Base-by-base conservation (phyloP, 148 eudicot genomes). In the Arctostaphylos glauca region DNA sequence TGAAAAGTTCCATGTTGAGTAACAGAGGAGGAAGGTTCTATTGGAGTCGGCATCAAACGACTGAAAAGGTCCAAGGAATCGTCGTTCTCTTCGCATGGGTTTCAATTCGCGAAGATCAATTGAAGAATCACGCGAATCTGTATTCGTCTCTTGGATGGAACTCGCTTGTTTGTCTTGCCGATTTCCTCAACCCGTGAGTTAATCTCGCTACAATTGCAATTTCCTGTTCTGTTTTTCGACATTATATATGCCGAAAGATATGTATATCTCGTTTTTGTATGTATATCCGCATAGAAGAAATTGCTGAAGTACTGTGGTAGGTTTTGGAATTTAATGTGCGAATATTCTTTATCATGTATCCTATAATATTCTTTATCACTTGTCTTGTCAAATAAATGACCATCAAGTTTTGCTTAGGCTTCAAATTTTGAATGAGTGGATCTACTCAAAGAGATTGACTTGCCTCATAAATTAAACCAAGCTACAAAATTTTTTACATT, bases 71-170 rank as follows among this genome's bases (percentile, higher is more conserved):
- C 58, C 72, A 86, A 77, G 92, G 93, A 38, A 87, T 89, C 18
- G 88, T 90, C 15, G 88, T 86, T 2, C 46, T 90, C 47, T 91
- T 91, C 50, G 87, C 90, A 25, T 92, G 93, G 93, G 85, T 80
- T 75, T 91, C 95, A 9, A 25, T 89, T 62, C 55, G 48, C 2
- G 87, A 89, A 10, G 59, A 21, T 4, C 83, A 92, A 31, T 84
- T 91, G 84, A 75, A 87, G 83, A 84, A 87, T 66, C 85, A 83
- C 52, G 80, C 81, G 1, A 44, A 76, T 54, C 83, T 91, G 10
- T 92, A 89, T 58, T 86, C 89, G 13, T 89, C 91, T 81, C 86
- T 91, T 15, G 92, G 93, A 47, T 92, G 95, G 95, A 84, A 70
- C 52, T 89, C 89, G 5, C 91, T 92, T n/a, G 88, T 92, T 76